phyloP scores from a whole-genome alignment of 768 basidiomycete genomes.

The Hortiboletus flavorubellus region DNA sequence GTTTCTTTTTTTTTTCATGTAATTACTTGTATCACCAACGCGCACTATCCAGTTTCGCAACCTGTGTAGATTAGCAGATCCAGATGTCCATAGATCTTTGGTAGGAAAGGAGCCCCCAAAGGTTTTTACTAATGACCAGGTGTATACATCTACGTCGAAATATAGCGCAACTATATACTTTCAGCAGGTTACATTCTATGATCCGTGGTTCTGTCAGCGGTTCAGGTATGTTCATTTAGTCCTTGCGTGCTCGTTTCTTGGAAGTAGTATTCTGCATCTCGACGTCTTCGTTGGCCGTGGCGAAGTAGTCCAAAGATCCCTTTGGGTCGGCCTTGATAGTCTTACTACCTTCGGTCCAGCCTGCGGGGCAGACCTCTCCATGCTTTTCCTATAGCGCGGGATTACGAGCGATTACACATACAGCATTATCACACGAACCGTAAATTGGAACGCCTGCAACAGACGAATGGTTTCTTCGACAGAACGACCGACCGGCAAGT shows the following conservation, averaged over 20 bases:
- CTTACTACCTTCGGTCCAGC: slow-evolving; percentile 79
- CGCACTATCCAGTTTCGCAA: background rate
- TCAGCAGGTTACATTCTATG: background rate
- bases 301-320: slow-evolving; percentile 73
- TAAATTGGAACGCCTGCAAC: slow-evolving; percentile 91
- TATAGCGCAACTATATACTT: background rate
- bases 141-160: background rate
- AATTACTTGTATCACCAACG: background rate
- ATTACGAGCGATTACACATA: background rate
- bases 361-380: slow-evolving; percentile 91
- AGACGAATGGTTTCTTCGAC: slow-evolving; percentile 92
- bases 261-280: slow-evolving; percentile 38
- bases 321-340: slow-evolving; percentile 82
- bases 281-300: slow-evolving; percentile 25
- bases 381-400: slow-evolving; percentile 55
- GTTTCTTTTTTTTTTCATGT: background rate
- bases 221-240: slow-evolving; percentile 28
- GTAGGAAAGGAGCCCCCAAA: background rate
- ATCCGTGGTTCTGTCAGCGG: background rate
- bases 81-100: too few species aligned
- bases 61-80: background rate
- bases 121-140: background rate
- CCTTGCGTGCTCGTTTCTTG: slow-evolving; percentile 59
- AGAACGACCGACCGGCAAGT: slow-evolving; percentile 92
- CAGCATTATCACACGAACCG: slow-evolving; percentile 42